Percentiles rank a stretch among this genome's conserved stretches.
Evolutionary conservation across 1,284 basidiomycete genomes (phyloP).

Genomic region (Trichosporon sp.): DNA sequence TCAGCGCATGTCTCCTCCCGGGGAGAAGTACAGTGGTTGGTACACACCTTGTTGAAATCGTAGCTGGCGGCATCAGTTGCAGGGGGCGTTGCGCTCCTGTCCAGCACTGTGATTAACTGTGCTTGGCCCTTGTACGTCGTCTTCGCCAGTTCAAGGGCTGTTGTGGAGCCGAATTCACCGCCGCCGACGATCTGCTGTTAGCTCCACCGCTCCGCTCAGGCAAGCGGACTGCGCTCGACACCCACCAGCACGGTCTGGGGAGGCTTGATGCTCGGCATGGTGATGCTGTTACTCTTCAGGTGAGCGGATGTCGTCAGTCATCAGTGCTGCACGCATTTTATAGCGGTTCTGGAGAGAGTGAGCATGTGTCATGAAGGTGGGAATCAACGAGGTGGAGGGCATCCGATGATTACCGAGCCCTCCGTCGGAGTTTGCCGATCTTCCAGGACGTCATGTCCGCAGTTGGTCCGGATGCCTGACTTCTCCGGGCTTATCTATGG

Average conservation of each 20-base stretch:
- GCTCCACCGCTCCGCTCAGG: background rate
- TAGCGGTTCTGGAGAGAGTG: background rate
- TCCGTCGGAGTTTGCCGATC: background rate
- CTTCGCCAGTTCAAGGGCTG: slow-evolving; percentile 30
- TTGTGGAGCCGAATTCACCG: slow-evolving; percentile 33
- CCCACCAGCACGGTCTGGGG: slow-evolving; percentile 23
- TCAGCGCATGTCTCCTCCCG: background rate
- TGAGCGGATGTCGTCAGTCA: background rate
- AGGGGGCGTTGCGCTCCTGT: slow-evolving; percentile 28
- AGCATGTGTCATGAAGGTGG: background rate
- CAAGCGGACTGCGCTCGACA: background rate
- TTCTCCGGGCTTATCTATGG: background rate
- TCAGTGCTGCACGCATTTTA: background rate
- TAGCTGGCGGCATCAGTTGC: slow-evolving; percentile 32
- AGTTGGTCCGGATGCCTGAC: background rate
- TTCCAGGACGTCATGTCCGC: background rate
- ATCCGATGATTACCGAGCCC: slow-evolving; percentile 9
- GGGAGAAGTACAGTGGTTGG: no score
- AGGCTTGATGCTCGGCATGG: background rate
- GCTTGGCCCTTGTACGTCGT: slow-evolving; percentile 27
- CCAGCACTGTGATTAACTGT: slow-evolving; percentile 31
- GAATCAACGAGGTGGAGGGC: background rate
- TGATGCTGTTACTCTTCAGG: background rate
- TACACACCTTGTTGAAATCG: slow-evolving; percentile 40
- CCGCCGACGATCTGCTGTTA: slow-evolving; percentile 31